Percentiles rank a stretch among this genome's conserved stretches.
Conservation (phyloP, 768 basidiomycete species). For the Trametes meyenii region DNA sequence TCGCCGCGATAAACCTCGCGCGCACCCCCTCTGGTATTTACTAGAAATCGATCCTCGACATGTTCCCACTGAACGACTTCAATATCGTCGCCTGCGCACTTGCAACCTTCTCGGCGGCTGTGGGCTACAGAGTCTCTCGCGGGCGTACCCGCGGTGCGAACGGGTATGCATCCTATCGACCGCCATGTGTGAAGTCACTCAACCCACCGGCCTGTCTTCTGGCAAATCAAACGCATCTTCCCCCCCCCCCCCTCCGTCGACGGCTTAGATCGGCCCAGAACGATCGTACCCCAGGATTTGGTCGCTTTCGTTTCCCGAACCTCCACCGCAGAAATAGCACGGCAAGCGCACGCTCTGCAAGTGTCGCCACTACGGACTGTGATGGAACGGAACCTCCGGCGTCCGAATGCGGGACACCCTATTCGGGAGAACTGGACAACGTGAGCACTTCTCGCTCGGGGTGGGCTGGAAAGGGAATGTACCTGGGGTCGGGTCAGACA, state of each 20-base stretch:
- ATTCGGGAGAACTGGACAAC: slow-evolving; percentile 1
- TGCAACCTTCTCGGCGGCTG: slow-evolving; percentile 32
- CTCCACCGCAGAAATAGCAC: slow-evolving; percentile 20
- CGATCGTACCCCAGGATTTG: neutral
- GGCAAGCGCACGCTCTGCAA: slow-evolving; percentile 12
- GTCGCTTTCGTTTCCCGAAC: slow-evolving; percentile 14
- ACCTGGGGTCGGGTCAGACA: no score
- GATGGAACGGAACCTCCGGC: slow-evolving; percentile 5
- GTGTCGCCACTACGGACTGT: slow-evolving; percentile 3
- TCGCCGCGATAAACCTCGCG: slow-evolving; percentile 10
- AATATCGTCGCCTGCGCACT: slow-evolving; percentile 32
- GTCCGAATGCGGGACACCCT: slow-evolving; percentile 9
- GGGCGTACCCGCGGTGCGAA: slow-evolving; percentile 14
- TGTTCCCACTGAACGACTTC: slow-evolving; percentile 33
- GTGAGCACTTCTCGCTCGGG: slow-evolving; percentile 8
- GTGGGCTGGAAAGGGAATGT: neutral
- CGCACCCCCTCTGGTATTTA: slow-evolving; percentile 1
- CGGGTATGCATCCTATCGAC: slow-evolving; percentile 10
- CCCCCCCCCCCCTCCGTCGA: neutral
- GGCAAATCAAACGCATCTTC: neutral
- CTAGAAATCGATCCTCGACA: slow-evolving; percentile 7
- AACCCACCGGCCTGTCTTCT: neutral
- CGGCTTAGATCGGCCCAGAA: neutral
- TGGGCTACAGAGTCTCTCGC: slow-evolving; percentile 29
- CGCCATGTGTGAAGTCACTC: slow-evolving; percentile 2